phyloP scores from a whole-genome alignment of 371 early-diverging fungal species.

The Mortierella sp. region DNA sequence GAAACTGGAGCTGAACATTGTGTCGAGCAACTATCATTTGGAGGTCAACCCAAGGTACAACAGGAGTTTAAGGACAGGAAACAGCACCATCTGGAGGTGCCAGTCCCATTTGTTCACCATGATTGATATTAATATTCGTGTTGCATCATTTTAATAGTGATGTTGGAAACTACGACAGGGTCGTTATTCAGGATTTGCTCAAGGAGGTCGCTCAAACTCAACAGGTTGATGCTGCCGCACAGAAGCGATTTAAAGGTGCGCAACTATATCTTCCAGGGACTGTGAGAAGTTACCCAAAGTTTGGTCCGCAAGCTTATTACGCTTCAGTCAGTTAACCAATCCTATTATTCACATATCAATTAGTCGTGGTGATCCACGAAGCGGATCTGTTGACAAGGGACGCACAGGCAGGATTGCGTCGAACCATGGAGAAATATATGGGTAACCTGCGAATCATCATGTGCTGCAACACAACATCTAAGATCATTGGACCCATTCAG shows the following conservation, averaged over 20 bases:
- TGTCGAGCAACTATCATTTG: conserved; percentile 94
- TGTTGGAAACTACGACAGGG: conserved; percentile 95
- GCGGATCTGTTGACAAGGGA: conserved; percentile 95
- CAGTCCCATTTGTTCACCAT: no score
- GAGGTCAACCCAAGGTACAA: conserved; percentile 92
- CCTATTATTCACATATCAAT: background rate
- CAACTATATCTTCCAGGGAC: background rate
- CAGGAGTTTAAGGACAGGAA: background rate
- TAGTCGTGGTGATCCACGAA: conserved; percentile 96
- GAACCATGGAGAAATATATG: conserved; percentile 99
- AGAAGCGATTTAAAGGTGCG: conserved; percentile 81
- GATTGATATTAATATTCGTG: background rate
- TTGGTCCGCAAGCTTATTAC: no score
- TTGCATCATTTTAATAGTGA: conserved; percentile 70
- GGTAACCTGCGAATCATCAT: conserved; percentile 94
- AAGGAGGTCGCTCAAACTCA: conserved; percentile 99
- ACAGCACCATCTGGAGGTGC: background rate
- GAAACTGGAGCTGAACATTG: conserved; percentile 88
- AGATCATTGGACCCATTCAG: conserved; percentile 97
- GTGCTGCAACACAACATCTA: conserved; percentile 92
- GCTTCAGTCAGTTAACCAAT: background rate
- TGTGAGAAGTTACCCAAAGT: no score
- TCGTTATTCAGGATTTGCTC: conserved; percentile 97
- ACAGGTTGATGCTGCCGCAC: conserved; percentile 89
- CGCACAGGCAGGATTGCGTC: conserved; percentile 98